phyloP scores from a whole-genome alignment of 1,284 basidiomycete species.

The Rhodotorula sp. region DNA sequence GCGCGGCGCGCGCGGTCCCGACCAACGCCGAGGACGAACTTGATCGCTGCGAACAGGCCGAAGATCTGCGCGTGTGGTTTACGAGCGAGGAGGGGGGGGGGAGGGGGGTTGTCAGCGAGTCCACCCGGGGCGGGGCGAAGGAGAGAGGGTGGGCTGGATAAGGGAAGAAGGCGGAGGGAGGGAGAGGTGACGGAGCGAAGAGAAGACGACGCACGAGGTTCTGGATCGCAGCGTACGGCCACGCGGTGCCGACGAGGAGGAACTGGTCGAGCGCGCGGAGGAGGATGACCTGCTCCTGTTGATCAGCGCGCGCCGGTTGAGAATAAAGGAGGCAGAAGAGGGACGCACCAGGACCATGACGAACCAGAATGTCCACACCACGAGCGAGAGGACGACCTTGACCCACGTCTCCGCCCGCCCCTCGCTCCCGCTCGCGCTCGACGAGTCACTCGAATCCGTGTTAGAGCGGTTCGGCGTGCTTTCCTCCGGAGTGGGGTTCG shows the following conservation, averaged over 20 bases:
- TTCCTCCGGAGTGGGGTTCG: too few relatives aligned
- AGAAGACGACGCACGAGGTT: neutral
- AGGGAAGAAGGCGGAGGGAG: neutral
- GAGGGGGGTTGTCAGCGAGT: too few relatives aligned
- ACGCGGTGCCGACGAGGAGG: neutral
- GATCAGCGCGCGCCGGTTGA: neutral
- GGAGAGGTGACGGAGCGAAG: too few relatives aligned
- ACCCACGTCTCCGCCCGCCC: neutral
- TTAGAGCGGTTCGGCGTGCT: too few relatives aligned
- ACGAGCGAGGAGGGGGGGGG: neutral
- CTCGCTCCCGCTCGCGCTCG: neutral
- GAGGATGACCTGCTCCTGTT: neutral
- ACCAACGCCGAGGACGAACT: neutral
- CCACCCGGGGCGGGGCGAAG: too few relatives aligned
- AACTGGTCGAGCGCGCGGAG: neutral
- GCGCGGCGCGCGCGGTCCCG: neutral
- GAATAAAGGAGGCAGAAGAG: neutral
- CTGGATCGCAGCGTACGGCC: conserved; percentile 7
- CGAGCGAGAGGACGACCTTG: neutral
- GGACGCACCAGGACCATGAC: neutral
- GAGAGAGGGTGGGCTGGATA: too few relatives aligned
- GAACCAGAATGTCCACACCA: neutral
- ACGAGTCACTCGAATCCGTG: neutral
- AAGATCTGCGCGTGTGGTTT: neutral
- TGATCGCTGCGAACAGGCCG: neutral